Evolutionary conservation across 768 basidiomycete species (phyloP).

Genomic region (Tricholoma bakamatsutake): DNA sequence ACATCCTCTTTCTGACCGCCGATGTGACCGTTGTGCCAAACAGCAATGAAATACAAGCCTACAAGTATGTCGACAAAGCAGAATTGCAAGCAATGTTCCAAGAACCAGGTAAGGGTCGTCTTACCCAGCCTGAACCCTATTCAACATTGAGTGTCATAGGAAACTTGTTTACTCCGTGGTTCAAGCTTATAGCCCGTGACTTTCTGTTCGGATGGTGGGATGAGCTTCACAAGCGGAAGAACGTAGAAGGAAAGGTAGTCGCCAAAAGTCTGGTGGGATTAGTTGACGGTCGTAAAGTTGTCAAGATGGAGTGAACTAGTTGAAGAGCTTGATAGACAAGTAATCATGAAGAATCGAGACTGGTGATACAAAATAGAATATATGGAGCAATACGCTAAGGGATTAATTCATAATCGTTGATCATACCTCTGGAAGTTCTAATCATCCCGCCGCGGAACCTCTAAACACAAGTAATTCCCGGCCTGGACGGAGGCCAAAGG

Average conservation of each 20-base stretch:
- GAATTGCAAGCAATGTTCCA: conserved; percentile 92
- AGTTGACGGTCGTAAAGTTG: conserved; percentile 67
- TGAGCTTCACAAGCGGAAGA: conserved; percentile 63
- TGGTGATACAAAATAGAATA: too few species aligned
- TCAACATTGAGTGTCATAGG: conserved; percentile 32
- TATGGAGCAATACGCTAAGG: neutral
- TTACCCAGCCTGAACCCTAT: neutral
- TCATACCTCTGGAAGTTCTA: neutral
- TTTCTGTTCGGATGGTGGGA: conserved; percentile 99
- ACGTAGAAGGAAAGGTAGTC: conserved; percentile 47
- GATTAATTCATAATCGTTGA: neutral
- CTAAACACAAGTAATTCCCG: conserved; percentile 67
- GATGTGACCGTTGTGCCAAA: conserved; percentile 82
- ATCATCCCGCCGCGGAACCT: conserved; percentile 22
- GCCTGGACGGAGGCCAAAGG: conserved; percentile 36
- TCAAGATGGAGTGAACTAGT: conserved; percentile 38
- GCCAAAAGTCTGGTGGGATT: conserved; percentile 61
- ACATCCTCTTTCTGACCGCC: conserved; percentile 91
- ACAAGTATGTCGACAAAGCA: conserved; percentile 86
- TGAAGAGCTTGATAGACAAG: neutral
- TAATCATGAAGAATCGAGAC: neutral
- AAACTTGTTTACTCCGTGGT: conserved; percentile 97
- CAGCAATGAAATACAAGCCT: conserved; percentile 84
- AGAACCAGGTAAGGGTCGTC: conserved; percentile 50
- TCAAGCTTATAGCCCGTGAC: conserved; percentile 95